Base-by-base conservation (phyloP, 2,329 filamentous ascomycete species). In the Diaporthe ampelina region DNA sequence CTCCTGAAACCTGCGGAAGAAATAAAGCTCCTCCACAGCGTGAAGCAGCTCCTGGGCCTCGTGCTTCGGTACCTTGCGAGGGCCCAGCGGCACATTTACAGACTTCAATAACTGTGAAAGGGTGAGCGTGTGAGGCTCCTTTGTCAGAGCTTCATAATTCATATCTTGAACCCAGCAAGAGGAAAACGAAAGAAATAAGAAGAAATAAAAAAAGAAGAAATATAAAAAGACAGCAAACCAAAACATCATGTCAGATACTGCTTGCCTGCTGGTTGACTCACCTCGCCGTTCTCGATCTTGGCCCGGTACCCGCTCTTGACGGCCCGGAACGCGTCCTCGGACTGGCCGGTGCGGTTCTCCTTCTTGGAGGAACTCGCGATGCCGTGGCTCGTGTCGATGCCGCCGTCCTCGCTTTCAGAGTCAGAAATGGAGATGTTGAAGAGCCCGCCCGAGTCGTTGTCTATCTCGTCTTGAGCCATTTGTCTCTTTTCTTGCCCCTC, bases 21-120 rank as follows among this genome's bases (percentile, higher is more conserved):
- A 91, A 77, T 91, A 91, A 58, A 91, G 82, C 80, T 91, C 89
- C 78, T 91, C 89, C 10, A 88, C 86, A 0, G 89, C 89, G 77
- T 91, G 88, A 26, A 90, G 74, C 13, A 88, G 77, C n/a, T 87
- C 84, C 76, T 90, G 88, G 1, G 84, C 81, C 45, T 86, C 83
- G 56, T 84, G 84, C 77, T 90, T 91, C 43, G 83, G 81, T 5
- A 84, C 79, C 43, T 63, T 74, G 37, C 72, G 75, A 13, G 78
- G 76, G 3, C 76, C 76, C 15, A 88, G 76, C 0, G 88, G 88
- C 2, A 89, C 77, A 8, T 78, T 74, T 48, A 89, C 80, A 0
- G 80, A 81, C 57, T 85, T 81, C 79, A 83, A 82, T 32, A 90
- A 84, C 88, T 90, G 72, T 24, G 11, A 43, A 26, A 40, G 4